Base-by-base conservation (phyloP, 768 basidiomycete species). In the Lenzites betulinus region DNA sequence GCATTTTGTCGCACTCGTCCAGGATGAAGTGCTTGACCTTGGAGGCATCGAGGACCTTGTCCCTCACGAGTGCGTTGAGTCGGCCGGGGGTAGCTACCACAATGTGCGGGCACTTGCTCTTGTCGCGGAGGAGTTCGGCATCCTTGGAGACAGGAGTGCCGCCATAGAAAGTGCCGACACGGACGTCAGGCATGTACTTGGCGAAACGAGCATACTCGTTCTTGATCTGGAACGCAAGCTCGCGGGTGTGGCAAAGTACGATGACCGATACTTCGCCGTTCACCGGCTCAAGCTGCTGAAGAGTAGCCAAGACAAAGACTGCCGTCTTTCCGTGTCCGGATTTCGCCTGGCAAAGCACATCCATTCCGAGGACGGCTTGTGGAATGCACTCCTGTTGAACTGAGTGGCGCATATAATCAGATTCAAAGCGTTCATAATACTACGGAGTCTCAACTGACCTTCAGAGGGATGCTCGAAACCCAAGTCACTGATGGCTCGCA, bases 1-100 rank as follows among this genome's bases (percentile, higher is more conserved):
- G 90, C 94, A 99, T 98, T 87, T 99, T 99, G 85, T 99, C 97
- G 85, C 97, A 99, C 81, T 99, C 97, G 85, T 99, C 97, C 75
- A 99, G 82, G 58, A 97, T 95, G 78, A 99, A 99, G 81, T 98
- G 96, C 80, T 98, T 98, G 76, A 98, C 94, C 71, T 92, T 88
- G 78, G 92, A 92, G 65, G 92, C 92, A 73, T 97, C 93, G 77
- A 99, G 75, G 69, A 90, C 84, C 82, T 98, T 98, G 79, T 98
- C 97, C 67, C 96, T 83, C 51, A 89, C 87, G 67, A 99, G 89
- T 56, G 95, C 96, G 73, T 98, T 97, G 74, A 98, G 82, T 61
- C 97, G 90, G 69, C 97, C 97, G 51, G 97, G 97, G 16, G 97
- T 99, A 58, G 95, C 97, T 68, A 99, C 97, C 66, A 98, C 90